Evolutionary conservation across 2,329 filamentous ascomycete species (phyloP).

Genomic region (Phialocephala subalpina): DNA sequence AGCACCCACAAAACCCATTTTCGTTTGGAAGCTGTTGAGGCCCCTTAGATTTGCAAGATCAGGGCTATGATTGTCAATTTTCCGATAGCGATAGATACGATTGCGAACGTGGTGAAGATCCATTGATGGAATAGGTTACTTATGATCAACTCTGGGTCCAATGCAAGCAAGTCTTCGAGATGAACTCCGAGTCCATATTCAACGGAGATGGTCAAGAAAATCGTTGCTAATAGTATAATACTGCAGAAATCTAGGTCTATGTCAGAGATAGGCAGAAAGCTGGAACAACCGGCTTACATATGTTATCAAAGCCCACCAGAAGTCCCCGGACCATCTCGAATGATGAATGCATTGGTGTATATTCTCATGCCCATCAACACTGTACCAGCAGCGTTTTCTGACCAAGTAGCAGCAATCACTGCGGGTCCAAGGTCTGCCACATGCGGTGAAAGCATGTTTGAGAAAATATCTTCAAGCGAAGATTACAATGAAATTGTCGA

Average conservation of each 20-base stretch:
- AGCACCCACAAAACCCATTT: neutral
- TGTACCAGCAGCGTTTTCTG: neutral
- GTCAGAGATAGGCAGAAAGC: neutral
- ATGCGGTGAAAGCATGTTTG: neutral
- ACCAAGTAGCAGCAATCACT: neutral
- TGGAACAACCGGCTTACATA: neutral
- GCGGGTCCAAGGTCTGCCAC: neutral
- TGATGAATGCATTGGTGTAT: neutral
- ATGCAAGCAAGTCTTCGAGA: neutral
- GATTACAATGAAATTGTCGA: neutral
- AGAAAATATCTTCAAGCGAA: neutral
- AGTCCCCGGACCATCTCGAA: neutral
- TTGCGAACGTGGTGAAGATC: constrained; percentile 5
- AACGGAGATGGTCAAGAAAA: neutral
- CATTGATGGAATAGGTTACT: neutral
- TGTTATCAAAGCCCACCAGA: constrained; percentile 1
- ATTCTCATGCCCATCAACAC: constrained; percentile 4
- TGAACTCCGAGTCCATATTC: neutral
- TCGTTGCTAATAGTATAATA: neutral
- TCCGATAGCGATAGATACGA: neutral
- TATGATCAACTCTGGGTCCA: neutral
- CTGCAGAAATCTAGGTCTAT: neutral
- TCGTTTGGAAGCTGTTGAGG: neutral
- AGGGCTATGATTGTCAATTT: neutral
- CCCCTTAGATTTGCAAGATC: neutral